Conservation (phyloP, 2,329 filamentous ascomycete genomes). For the Colletotrichum tropicale region DNA sequence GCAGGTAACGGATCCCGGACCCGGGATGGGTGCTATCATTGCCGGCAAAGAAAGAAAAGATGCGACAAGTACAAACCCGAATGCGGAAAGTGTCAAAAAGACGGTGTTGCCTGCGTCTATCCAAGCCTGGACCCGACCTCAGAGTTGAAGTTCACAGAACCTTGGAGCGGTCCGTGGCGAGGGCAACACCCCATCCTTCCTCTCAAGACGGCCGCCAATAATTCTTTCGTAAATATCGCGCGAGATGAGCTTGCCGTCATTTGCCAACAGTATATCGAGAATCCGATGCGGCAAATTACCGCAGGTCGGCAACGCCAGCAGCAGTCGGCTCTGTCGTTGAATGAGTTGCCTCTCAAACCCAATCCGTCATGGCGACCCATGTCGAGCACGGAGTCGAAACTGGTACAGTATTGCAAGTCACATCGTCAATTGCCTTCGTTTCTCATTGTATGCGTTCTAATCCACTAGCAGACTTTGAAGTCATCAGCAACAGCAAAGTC, state of each 20-base stretch:
- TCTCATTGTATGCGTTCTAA: not conserved
- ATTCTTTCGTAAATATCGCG: not conserved
- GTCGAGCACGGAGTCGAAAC: not conserved
- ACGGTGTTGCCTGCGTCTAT: not conserved
- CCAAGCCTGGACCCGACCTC: not conserved
- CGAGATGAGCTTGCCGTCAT: not conserved
- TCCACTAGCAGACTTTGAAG: not conserved
- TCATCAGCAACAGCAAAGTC: not conserved
- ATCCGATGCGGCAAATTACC: not conserved
- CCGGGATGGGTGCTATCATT: not conserved
- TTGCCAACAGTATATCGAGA: not conserved
- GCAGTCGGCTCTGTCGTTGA: not conserved
- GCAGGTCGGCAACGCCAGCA: not conserved
- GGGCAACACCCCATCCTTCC: not conserved
- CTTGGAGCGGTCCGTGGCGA: not conserved
- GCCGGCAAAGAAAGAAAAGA: not conserved
- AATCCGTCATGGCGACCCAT: not conserved
- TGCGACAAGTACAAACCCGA: not conserved
- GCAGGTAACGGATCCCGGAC: not conserved
- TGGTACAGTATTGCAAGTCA: conserved; percentile 2
- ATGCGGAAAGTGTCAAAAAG: not conserved
- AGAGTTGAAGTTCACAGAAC: not conserved
- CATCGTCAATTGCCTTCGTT: not conserved
- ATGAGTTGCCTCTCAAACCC: not conserved
- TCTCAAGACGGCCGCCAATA: not conserved